phyloP scores from a whole-genome alignment of 1,139 yeast genomes.

The Yarrowia galli region DNA sequence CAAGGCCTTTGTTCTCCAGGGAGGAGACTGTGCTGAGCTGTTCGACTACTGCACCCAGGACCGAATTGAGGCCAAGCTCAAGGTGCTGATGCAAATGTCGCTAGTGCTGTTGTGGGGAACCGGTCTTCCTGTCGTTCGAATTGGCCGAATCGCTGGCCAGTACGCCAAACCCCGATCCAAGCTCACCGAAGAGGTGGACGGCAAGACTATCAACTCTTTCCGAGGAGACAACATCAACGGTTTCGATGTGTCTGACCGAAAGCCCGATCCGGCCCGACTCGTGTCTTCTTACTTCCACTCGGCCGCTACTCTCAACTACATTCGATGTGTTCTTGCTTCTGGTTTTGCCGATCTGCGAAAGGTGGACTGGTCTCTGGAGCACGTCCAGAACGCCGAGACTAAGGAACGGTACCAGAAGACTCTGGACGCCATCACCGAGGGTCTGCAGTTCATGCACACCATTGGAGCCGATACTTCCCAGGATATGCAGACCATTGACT shows the following conservation, averaged over 20 bases:
- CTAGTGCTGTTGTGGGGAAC: conserved; percentile 55
- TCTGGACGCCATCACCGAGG: conserved; percentile 52
- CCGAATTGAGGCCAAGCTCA: conserved; percentile 54
- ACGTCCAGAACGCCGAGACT: conserved; percentile 52
- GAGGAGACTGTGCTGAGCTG: conserved; percentile 58
- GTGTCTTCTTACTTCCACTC: conserved; percentile 57
- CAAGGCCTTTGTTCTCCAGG: conserved; percentile 55
- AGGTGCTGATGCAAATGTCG: conserved; percentile 56
- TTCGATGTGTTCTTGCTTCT: conserved; percentile 50
- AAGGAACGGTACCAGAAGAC: conserved; percentile 53
- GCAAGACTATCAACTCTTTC: conserved; percentile 54
- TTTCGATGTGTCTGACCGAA: conserved; percentile 52
- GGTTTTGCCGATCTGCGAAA: conserved; percentile 56
- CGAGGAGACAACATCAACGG: conserved; percentile 57
- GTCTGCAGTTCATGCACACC: conserved; percentile 53
- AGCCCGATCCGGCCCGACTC: conserved; percentile 55
- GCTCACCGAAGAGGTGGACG: conserved; percentile 54
- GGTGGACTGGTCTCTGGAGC: conserved; percentile 55
- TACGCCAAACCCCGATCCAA: conserved; percentile 57
- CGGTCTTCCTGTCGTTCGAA: conserved; percentile 53
- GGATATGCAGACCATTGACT: conserved; percentile 50
- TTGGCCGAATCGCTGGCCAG: conserved; percentile 57
- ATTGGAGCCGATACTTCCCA: conserved; percentile 52
- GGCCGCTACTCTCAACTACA: conserved; percentile 56
- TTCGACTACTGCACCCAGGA: conserved; percentile 56